These are phyloP conservation scores for Diplodia corticola DNA, from an alignment of 2,329 filamentous ascomycete species.

Conservation along the genomic window DNA sequence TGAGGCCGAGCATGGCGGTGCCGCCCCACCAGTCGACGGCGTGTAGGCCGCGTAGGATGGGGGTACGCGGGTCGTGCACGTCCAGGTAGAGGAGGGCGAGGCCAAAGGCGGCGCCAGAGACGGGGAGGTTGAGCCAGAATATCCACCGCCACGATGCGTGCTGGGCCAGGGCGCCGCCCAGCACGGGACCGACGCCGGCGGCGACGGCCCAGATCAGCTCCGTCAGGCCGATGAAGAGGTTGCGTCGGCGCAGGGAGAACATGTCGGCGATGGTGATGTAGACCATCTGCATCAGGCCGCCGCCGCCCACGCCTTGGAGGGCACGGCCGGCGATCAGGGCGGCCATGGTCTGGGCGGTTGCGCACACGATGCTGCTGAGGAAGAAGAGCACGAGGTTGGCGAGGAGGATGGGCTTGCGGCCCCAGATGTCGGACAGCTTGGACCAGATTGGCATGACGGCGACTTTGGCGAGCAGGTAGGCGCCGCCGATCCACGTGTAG, in stretches of 20 bases:
- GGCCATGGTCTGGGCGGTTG: slow-evolving; percentile 47
- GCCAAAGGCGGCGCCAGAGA: slow-evolving; percentile 51
- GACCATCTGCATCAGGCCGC: slow-evolving; percentile 54
- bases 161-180: slow-evolving; percentile 55
- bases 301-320: slow-evolving; percentile 56
- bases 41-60: slow-evolving; percentile 48
- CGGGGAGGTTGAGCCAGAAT: slow-evolving; percentile 58
- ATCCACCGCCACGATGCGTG: slow-evolving; percentile 56
- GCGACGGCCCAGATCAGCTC: slow-evolving; percentile 58
- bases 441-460: slow-evolving; percentile 72
- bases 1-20: slow-evolving; percentile 39
- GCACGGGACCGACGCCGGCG: slow-evolving; percentile 53
- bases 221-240: slow-evolving; percentile 53
- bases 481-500: slow-evolving; percentile 76
- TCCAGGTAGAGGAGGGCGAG: slow-evolving; percentile 56
- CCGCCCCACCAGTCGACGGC: slow-evolving; percentile 58
- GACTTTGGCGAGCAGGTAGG: slow-evolving; percentile 70
- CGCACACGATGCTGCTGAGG: slow-evolving; percentile 52
- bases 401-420: slow-evolving; percentile 56
- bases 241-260: slow-evolving; percentile 51
- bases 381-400: slow-evolving; percentile 52
- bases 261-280: slow-evolving; percentile 58
- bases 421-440: slow-evolving; percentile 59
- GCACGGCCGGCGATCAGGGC: slow-evolving; percentile 57
- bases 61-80: slow-evolving; percentile 56